phyloP scores from a whole-genome alignment of 257 asterid genomes.

The Plectranthus barbatus region DNA sequence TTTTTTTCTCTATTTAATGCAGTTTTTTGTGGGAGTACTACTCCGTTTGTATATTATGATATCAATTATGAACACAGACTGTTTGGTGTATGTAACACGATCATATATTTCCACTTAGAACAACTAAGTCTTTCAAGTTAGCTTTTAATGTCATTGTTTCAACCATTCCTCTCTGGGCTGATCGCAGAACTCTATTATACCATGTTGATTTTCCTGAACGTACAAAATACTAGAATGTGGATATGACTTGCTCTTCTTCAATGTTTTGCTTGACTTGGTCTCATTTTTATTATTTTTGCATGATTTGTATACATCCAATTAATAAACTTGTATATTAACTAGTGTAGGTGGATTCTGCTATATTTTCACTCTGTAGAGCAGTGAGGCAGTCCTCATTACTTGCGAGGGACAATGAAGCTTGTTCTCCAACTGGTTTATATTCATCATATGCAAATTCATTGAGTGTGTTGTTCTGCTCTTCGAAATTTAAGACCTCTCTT shows the following conservation, averaged over 20 bases:
- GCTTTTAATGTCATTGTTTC: not conserved
- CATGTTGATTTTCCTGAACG: conserved; percentile 2
- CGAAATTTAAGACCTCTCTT: conserved; percentile 59
- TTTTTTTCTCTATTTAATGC: not conserved
- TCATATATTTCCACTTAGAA: not conserved
- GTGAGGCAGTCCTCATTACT: conserved; percentile 39
- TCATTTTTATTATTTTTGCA: not conserved
- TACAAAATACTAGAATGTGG: not conserved
- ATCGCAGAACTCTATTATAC: not conserved
- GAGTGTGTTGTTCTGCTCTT: conserved; percentile 54
- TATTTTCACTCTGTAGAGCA: conserved; percentile 75
- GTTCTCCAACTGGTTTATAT: conserved; percentile 14
- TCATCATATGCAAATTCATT: conserved; percentile 41
- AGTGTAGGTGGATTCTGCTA: conserved; percentile 60
- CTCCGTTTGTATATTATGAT: not conserved
- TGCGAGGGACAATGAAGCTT: conserved; percentile 24
- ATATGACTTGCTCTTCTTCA: conserved; percentile 2
- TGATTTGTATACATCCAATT: conserved; percentile 16
- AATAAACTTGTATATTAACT: conserved; percentile 24
- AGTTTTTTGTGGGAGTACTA: not conserved
- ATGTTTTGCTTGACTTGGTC: not conserved
- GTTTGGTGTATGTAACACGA: not conserved
- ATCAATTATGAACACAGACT: not conserved
- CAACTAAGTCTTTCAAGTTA: not conserved
- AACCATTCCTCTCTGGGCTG: not conserved